Conservation (phyloP, 1,284 basidiomycete genomes). For the Mixia osmundae region DNA sequence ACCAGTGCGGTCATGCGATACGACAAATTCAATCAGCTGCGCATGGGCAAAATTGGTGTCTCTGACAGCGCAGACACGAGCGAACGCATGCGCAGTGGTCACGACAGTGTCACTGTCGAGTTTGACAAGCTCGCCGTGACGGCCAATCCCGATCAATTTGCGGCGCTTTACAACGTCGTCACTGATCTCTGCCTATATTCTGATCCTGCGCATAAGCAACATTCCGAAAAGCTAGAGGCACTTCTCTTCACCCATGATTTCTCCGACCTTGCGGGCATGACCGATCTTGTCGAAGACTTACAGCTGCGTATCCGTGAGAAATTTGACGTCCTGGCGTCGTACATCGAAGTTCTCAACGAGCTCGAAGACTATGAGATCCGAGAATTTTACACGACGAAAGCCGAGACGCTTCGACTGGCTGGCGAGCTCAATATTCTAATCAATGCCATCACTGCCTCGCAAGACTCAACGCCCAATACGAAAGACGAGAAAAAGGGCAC, state of each 20-base stretch:
- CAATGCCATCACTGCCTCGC: constrained; percentile 63
- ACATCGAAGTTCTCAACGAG: too few species aligned
- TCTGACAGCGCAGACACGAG: constrained; percentile 1
- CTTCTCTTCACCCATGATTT: constrained; percentile 80
- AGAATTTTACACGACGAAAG: constrained; percentile 39
- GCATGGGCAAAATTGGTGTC: constrained; percentile 35
- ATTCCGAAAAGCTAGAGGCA: constrained; percentile 52
- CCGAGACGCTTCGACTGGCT: constrained; percentile 46
- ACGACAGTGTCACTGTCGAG: constrained; percentile 51
- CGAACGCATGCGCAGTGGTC: constrained; percentile 29
- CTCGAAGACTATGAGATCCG: constrained; percentile 30
- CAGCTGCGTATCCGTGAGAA: constrained; percentile 51
- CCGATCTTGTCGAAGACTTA: constrained; percentile 44
- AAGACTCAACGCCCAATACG: constrained; percentile 28
- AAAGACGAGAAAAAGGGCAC: constrained; percentile 1
- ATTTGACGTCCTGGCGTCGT: constrained; percentile 21
- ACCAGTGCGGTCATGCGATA: constrained; percentile 67
- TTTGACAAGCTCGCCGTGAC: constrained; percentile 73
- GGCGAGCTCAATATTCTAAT: constrained; percentile 71
- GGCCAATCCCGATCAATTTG: constrained; percentile 64
- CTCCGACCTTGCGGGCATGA: constrained; percentile 43
- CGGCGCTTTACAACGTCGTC: constrained; percentile 65
- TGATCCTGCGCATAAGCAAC: constrained; percentile 56
- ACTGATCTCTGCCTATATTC: constrained; percentile 70
- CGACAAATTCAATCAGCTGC: constrained; percentile 83